A percentile compares a stretch with the other conserved stretches of the same genome.
These are phyloP conservation scores for Mycena chlorophos DNA, from an alignment of 768 basidiomycete genomes.

Conservation along the genomic window DNA sequence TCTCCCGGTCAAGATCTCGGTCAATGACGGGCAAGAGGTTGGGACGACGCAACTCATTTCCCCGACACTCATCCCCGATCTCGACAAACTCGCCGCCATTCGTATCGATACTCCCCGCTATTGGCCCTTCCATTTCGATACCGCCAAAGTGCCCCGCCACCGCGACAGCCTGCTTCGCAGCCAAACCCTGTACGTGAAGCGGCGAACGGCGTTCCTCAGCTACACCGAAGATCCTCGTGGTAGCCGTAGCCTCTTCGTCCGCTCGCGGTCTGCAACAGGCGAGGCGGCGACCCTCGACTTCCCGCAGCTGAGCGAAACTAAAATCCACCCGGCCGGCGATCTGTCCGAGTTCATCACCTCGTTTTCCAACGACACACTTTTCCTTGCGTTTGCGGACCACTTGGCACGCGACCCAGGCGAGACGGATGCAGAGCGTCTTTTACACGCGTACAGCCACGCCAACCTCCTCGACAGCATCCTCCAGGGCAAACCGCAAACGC, in stretches of 20 bases:
- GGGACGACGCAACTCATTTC: conserved; percentile 83
- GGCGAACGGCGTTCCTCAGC: conserved; percentile 87
- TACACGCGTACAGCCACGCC: conserved; percentile 75
- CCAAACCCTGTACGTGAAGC: conserved; percentile 89
- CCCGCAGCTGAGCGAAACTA: conserved; percentile 68
- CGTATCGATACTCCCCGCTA: conserved; percentile 93
- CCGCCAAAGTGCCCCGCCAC: conserved; percentile 65
- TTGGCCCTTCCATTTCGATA: conserved; percentile 89
- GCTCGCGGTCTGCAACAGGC: conserved; percentile 81
- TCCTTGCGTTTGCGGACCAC: conserved; percentile 80
- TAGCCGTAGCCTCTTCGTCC: conserved; percentile 86
- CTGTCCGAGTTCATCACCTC: conserved; percentile 84
- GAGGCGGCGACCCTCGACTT: conserved; percentile 86
- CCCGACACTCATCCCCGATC: conserved; percentile 89
- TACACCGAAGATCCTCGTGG: conserved; percentile 95
- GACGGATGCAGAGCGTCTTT: conserved; percentile 57
- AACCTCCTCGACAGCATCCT: conserved; percentile 82
- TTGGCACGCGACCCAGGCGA: conserved; percentile 64
- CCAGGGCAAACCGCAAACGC: conserved; percentile 82
- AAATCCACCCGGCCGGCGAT: conserved; percentile 68
- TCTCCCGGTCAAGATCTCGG: conserved; percentile 85
- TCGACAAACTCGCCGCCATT: conserved; percentile 79
- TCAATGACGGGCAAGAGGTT: conserved; percentile 61
- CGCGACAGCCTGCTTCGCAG: conserved; percentile 66
- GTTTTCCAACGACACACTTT: conserved; percentile 78